phyloP scores from a whole-genome alignment of 1,284 basidiomycete genomes.

The Somion occarium region DNA sequence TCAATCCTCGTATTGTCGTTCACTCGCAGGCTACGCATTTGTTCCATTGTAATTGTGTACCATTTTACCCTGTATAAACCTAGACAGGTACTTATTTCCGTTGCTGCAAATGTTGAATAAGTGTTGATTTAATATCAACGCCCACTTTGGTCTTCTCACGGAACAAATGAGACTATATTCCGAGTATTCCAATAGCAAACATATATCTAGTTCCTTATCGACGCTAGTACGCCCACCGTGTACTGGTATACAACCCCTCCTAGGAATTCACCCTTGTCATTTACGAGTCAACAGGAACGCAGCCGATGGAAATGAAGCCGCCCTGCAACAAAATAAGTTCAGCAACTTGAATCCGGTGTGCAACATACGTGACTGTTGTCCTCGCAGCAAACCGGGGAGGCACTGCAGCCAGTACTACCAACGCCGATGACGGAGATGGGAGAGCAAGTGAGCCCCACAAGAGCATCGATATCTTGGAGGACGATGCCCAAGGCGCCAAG shows the following conservation, averaged over 20 bases:
- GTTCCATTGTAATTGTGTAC: no score
- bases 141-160: not conserved
- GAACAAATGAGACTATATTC: not conserved
- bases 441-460: constrained; percentile 13
- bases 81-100: no score
- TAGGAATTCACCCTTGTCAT: not conserved
- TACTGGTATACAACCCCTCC: not conserved
- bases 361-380: constrained; percentile 2
- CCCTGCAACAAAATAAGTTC: not conserved
- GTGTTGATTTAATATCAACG: not conserved
- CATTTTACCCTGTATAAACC: no score
- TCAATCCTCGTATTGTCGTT: no score
- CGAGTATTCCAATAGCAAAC: not conserved
- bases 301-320: constrained; percentile 1
- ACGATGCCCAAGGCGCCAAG: constrained; percentile 10
- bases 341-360: not conserved
- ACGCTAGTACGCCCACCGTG: not conserved
- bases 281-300: not conserved
- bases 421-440: constrained; percentile 14
- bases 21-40: no score
- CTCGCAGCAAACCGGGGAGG: constrained; percentile 3
- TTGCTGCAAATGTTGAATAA: not conserved
- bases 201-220: not conserved
- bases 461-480: constrained; percentile 10
- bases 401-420: constrained; percentile 2